These are phyloP conservation scores for Neofusicoccum cordaticola DNA, from an alignment of 2,329 filamentous ascomycete genomes.

Conservation along the genomic window DNA sequence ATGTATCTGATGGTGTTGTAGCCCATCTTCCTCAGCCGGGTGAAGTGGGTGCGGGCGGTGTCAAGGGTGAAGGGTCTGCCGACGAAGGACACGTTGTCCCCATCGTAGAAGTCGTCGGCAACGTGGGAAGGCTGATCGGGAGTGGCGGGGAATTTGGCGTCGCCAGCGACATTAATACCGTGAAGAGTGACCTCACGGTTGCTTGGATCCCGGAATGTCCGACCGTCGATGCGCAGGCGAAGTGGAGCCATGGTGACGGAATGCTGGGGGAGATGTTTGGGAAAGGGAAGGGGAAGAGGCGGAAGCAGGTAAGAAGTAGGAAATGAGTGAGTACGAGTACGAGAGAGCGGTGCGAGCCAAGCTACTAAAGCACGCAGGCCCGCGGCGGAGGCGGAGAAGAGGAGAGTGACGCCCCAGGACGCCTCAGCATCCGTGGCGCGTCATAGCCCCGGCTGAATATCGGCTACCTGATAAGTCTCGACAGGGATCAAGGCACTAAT, in stretches of 20 bases:
- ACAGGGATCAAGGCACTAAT: no score
- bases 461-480: no score
- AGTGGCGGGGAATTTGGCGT: constrained; percentile 81
- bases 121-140: constrained; percentile 81
- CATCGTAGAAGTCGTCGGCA: constrained; percentile 80
- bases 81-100: constrained; percentile 86
- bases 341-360: constrained; percentile 9
- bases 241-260: constrained; percentile 63
- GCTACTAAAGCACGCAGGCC: constrained; percentile 1
- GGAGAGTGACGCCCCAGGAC: neutral
- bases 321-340: constrained; percentile 3
- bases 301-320: constrained; percentile 6
- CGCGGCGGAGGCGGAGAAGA: constrained; percentile 10
- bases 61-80: constrained; percentile 77
- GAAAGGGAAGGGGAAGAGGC: neutral
- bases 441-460: neutral
- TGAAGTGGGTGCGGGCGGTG: constrained; percentile 83
- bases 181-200: constrained; percentile 84
- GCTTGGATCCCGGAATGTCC: constrained; percentile 75
- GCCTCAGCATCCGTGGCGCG: neutral
- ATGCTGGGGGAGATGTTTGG: constrained; percentile 1
- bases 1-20: constrained; percentile 97
- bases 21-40: constrained; percentile 79
- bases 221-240: constrained; percentile 79
- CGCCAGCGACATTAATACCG: constrained; percentile 90